Evolutionary conservation across 208 protist genomes (phyloP), one percentile per base, ranked within the genome.

Genomic region (Leishmania braziliensis): DNA sequence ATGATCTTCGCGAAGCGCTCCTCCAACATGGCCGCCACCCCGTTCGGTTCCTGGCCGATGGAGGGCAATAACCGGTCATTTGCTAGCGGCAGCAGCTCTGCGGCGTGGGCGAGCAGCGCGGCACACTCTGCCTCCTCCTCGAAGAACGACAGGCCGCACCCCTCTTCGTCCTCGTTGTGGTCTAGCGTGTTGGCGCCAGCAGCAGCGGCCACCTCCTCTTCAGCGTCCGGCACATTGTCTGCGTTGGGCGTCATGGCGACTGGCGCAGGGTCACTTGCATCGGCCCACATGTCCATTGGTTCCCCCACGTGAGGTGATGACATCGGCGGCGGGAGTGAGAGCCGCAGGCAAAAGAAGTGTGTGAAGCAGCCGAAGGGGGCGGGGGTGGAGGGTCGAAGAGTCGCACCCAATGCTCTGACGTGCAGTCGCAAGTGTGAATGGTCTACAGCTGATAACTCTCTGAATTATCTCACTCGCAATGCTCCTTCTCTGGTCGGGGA

Each of bases 121-220:
- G 68, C 81, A 81, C 90, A 95, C 72, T 86, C 83, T 6, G 82
- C 86, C 78, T 89, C 89, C 77, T 97, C 94, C 63, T 96, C 94
- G 83, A 97, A 97, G 75, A 93, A 95, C 29, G 91, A 89, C 8
- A 90, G 94, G 16, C 86, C 91, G 51, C 77, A 90, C 56, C 80
- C 88, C 20, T 93, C 89, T 5, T 86, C 88, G 39, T n/a, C 87
- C 20, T 62, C 48, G 36, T 46, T 62, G 18, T 66, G 26, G 12
- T 75, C 75, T 23, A 51, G 66, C 29, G 16, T 58, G 18, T 71
- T 29, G 0, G 18, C 72, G 26, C 53, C 23, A 9, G 39, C 26
- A 18, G 50, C 80, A 14, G 33, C 60, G 20, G 50, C 36, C 6
- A 14, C 51, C 33, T 74, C 56, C 10, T 82, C 56, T 12, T 77